Evolutionary conservation across 495 filamentous ascomycete species (phyloP), one percentile per base, ranked within the genome.

Genomic region (Aspergillus kassunensis): DNA sequence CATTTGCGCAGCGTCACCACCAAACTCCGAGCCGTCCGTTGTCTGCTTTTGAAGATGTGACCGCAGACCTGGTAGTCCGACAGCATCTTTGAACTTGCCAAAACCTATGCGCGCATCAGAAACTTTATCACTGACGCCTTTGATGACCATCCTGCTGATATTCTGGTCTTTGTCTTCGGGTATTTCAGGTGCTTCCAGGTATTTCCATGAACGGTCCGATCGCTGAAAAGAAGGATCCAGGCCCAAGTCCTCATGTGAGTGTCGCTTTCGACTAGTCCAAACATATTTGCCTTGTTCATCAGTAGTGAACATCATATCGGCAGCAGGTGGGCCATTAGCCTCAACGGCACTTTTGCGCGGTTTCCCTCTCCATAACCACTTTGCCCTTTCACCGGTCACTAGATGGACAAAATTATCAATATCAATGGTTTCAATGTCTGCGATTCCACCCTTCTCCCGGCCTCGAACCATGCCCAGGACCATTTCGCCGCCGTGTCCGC

Each of bases 301-400:
- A 41, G 84, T 85, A 5, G 79, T 82, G 54, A 95, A 86, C 41
- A 83, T 72, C 59, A 85, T 71, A 42, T 80, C 77, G 15, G 77
- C 70, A 46, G 80, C 74, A 19, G 73, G 70, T 8, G 77, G 73
- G 6, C 71, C 75, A 44, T 73, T 76, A 0, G 76, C 72, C 16
- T 68, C 77, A 13, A 70, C 59, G 18, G 72, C 75, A 48, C 75
- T 78, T 63, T 89, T 89, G 45, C 79, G 82, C 11, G 85, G 78
- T 60, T 95, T 98, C 8, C 95, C 95, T 44, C 86, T 77, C 95
- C 95, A 98, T 9, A 98, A 75, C 86, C 89, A 97, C 65, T 96
- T 97, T 10, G 86, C 76, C 46, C 88, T 80, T 61, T 89, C 86
- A 24, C 93, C 93, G 46, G 80, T 83, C 0, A 86, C 80, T 27